Base-by-base conservation (phyloP, 2,329 filamentous ascomycete genomes). In the Thielaviopsis musarum region DNA sequence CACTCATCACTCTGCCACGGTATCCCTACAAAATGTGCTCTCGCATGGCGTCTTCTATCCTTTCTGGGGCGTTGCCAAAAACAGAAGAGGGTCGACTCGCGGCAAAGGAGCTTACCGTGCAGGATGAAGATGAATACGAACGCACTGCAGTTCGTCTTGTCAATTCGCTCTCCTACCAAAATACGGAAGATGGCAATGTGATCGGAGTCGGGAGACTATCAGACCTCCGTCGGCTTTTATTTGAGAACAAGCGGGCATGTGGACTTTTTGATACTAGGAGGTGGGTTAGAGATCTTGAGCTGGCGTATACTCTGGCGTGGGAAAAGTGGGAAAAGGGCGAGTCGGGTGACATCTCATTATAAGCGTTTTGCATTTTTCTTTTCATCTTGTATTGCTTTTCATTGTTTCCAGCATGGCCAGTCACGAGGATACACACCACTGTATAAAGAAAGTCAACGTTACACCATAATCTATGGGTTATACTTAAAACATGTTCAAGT, bases 1-100 rank as follows among this genome's bases (percentile, higher is more conserved):
- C 93, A 5, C 75, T 98, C 22, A 76, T 98, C 28, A 98, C 93
- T 0, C 77, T 93, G 30, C 91, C 93, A 12, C 82, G 93, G 41
- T 96, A 97, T 70, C 81, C 87, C 56, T 96, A 96, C 73, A 98
- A 98, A 72, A 98, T 98, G 93, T 98, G 93, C 71, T 95, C 89
- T 52, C 87, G 93, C 58, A 98, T 98, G 87, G 93, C 91, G 6
- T 91, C 93, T 6, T 95, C 89, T 12, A 97, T 98, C 60, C 77
- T 98, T 30, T 87, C 83, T 64, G 93, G 93, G 17, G 93, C 93
- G 0, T 73, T 98, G 3, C 93, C 93, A 0, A 85, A 83, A 64
- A 77, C 75, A 0, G 72, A 75, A 1, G 81, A 82, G n/a, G 90
- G 91, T 2, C 72, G 74, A 6, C 75, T 74, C 60, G 87, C 86